Evolutionary conservation across 1,284 basidiomycete genomes (phyloP).

Genomic region (Taiwanofungus camphoratus): DNA sequence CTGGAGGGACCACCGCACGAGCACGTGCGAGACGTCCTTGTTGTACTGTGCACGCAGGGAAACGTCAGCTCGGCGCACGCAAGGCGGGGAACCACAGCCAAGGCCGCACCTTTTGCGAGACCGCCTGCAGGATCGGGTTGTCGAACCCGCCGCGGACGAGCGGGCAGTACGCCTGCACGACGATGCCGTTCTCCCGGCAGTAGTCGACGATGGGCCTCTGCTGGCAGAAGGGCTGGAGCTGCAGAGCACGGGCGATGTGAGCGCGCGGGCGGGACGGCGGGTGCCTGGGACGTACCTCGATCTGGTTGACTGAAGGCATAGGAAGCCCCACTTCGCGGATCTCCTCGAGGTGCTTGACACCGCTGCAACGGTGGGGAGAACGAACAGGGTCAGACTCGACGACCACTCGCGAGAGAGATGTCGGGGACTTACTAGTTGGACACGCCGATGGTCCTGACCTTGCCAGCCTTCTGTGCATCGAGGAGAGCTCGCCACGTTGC

Average conservation of each 20-base stretch:
- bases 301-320: conserved; percentile 74
- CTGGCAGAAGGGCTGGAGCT: conserved; percentile 84
- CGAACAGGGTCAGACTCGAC: not conserved
- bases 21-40: conserved; percentile 52
- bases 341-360: conserved; percentile 71
- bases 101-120: conserved; percentile 27
- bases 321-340: conserved; percentile 53
- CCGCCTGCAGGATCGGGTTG: conserved; percentile 33
- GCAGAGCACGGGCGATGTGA: conserved; percentile 1
- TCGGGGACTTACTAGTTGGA: conserved; percentile 46
- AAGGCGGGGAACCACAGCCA: not conserved
- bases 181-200: conserved; percentile 61
- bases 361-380: conserved; percentile 37
- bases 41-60: conserved; percentile 11
- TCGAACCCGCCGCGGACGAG: conserved; percentile 39
- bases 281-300: conserved; percentile 44
- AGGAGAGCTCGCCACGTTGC: conserved; percentile 36
- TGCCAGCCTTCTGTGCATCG: conserved; percentile 40
- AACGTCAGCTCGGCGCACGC: not conserved
- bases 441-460: conserved; percentile 48
- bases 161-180: conserved; percentile 64
- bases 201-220: conserved; percentile 74
- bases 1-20: conserved; percentile 68
- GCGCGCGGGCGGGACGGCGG: not conserved
- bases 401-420: not conserved